Evolutionary conservation across 129 eudicot species (phyloP).

Genomic region (Oenanthe sinensis): DNA sequence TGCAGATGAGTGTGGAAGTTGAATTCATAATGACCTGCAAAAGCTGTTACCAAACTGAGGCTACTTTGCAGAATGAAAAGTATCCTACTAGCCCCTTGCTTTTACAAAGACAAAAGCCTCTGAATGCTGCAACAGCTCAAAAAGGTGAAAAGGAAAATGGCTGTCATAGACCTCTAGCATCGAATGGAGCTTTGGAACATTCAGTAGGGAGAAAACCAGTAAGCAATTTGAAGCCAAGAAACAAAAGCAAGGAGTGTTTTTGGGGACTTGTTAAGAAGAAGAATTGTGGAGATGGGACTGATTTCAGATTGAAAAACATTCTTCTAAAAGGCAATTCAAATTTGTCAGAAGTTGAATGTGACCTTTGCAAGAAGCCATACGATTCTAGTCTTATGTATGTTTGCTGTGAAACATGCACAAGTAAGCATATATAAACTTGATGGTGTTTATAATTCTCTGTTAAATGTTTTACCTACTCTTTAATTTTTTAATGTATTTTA

Average conservation of each 20-base stretch:
- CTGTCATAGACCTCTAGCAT: constrained; percentile 13
- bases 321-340: constrained; percentile 50
- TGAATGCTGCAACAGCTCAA: constrained; percentile 20
- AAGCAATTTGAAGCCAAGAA: constrained; percentile 16
- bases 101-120: constrained; percentile 56
- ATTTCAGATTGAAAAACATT: constrained; percentile 52
- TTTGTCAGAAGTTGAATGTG: constrained; percentile 32
- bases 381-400: constrained; percentile 62
- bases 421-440: constrained; percentile 35
- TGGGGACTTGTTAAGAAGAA: constrained; percentile 83
- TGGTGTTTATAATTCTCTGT: neutral
- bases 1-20: constrained; percentile 30
- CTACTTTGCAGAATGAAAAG: constrained; percentile 16
- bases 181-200: constrained; percentile 18
- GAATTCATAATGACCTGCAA: constrained; percentile 56
- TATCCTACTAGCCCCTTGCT: constrained; percentile 75
- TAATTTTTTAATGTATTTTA: constrained; percentile 1
- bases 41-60: constrained; percentile 35
- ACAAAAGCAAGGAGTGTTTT: constrained; percentile 17
- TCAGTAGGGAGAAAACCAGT: constrained; percentile 26
- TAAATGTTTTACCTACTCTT: neutral
- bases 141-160: constrained; percentile 30
- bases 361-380: constrained; percentile 55
- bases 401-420: constrained; percentile 50
- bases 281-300: constrained; percentile 46